phyloP scores from a whole-genome alignment of 2,329 filamentous ascomycete species.

The Fusarium subtropicale region DNA sequence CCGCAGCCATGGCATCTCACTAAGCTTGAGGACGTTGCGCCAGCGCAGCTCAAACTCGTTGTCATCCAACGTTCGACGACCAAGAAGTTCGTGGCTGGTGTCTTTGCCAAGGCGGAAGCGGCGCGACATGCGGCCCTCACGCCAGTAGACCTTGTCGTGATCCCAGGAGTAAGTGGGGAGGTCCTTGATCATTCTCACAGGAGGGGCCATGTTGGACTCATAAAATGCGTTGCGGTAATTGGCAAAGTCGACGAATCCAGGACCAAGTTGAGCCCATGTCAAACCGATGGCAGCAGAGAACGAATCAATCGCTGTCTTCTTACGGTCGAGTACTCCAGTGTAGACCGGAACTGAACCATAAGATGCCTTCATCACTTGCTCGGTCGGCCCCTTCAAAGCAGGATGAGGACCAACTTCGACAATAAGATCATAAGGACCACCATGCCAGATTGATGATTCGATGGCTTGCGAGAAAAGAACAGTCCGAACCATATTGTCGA shows the following conservation, averaged over 20 bases:
- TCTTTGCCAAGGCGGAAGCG: not conserved
- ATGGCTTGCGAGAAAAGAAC: conserved; percentile 10
- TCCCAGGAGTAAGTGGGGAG: not conserved
- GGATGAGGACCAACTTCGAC: conserved; percentile 15
- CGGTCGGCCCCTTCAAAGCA: not conserved
- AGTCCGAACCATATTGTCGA: not conserved
- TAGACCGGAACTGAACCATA: not conserved
- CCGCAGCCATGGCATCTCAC: not conserved
- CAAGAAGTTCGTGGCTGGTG: not conserved
- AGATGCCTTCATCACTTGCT: not conserved
- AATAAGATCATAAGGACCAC: not conserved
- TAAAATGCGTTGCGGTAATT: not conserved
- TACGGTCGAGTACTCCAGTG: not conserved
- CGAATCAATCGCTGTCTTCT: not conserved
- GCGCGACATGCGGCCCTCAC: not conserved
- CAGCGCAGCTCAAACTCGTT: not conserved
- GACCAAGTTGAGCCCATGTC: not conserved
- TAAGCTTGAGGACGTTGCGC: not conserved
- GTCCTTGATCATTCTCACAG: not conserved
- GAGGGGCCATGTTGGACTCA: not conserved
- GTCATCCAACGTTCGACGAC: not conserved
- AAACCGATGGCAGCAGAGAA: not conserved
- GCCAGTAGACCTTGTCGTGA: not conserved
- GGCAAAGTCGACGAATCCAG: not conserved
- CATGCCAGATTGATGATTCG: not conserved